Evolutionary conservation across 2,329 filamentous ascomycete genomes (phyloP), one percentile per base, ranked within the genome.

Genomic region (Penicillium decumbens): DNA sequence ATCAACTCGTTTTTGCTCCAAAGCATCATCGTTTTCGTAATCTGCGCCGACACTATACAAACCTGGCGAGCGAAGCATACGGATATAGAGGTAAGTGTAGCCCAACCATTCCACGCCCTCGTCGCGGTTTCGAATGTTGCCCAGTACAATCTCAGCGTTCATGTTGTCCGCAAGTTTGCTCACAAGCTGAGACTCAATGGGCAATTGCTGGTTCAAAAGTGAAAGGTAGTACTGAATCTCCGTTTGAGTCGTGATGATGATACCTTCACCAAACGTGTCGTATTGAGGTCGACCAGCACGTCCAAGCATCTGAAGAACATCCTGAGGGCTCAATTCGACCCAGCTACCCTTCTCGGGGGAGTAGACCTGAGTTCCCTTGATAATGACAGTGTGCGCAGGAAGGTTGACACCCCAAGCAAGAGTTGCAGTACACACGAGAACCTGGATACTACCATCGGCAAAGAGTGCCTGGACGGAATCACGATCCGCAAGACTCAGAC

Each of bases 41-140:
- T 98, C 95, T 9, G 91, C 84, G 4, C 93, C 93, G 43, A 98
- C 93, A 65, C 93, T 92, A 68, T 98, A 98, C 10, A 98, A 75
- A 0, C 89, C 92, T 30, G 93, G 93, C 2, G 92, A 96, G 27
- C 93, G 85, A 55, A 98, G 80, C 93, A 98, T 98, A 43, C 93
- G 88, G 47, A 98, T 89, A 65, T 95, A 98, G 15, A 98, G 82
- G 69, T 98, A 98, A 0, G 92, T 96, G 70, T 98, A 98, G 10
- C 93, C 92, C 29, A 98, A 81, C 93, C 93, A 98, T 66, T 98
- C 91, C n/a, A 98, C 93, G 60, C 88, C 93, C 66, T 98, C 93
- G 59, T 98, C 92, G 51, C 95, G 84, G 53, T 79, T 91, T 48
- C 92, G 84, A 24, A 98, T 82, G 63, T 95, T 98, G 44, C 93